A percentile compares a stretch with the other conserved stretches of the same genome.
Evolutionary conservation across 2,329 filamentous ascomycete species (phyloP).

Genomic region (Penicillium verrucosum): DNA sequence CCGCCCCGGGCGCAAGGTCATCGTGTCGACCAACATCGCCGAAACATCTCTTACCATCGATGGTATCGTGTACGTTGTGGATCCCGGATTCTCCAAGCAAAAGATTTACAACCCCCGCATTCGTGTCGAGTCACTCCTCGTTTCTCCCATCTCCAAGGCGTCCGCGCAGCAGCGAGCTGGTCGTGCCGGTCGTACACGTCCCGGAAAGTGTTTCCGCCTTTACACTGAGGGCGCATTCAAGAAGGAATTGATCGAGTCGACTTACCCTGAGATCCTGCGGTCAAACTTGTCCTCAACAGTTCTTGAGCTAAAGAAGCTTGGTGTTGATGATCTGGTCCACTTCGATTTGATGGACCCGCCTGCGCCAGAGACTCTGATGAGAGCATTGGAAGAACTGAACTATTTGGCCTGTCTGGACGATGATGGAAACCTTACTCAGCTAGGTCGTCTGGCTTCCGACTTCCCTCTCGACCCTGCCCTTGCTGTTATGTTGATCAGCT

Average conservation of each 20-base stretch:
- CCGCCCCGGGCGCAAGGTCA: slow-evolving; percentile 85
- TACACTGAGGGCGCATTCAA: slow-evolving; percentile 97
- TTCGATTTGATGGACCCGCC: slow-evolving; percentile 99
- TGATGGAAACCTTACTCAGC: slow-evolving; percentile 82
- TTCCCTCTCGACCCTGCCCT: slow-evolving; percentile 92
- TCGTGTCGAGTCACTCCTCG: slow-evolving; percentile 92
- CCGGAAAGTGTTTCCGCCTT: slow-evolving; percentile 95
- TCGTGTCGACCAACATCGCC: slow-evolving; percentile 95
- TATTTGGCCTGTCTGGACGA: slow-evolving; percentile 96
- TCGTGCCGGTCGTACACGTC: slow-evolving; percentile 97
- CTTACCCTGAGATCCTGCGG: slow-evolving; percentile 90
- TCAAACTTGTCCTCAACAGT: slow-evolving; percentile 96
- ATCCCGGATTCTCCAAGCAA: slow-evolving; percentile 98
- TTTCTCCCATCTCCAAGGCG: slow-evolving; percentile 95
- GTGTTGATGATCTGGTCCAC: slow-evolving; percentile 91
- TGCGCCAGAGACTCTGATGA: slow-evolving; percentile 96
- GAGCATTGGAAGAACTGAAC: slow-evolving; percentile 94
- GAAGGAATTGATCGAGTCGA: slow-evolving; percentile 96
- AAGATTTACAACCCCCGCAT: slow-evolving; percentile 98
- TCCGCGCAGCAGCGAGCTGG: slow-evolving; percentile 96
- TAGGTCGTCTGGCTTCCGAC: slow-evolving; percentile 85
- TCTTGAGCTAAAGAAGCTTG: slow-evolving; percentile 93
- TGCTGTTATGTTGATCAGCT: slow-evolving; percentile 96
- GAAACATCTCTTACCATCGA: slow-evolving; percentile 98
- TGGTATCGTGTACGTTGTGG: slow-evolving; percentile 98